These are phyloP conservation scores for Aspergillus floridensis DNA, from an alignment of 2,329 filamentous ascomycete genomes.

Conservation along the genomic window DNA sequence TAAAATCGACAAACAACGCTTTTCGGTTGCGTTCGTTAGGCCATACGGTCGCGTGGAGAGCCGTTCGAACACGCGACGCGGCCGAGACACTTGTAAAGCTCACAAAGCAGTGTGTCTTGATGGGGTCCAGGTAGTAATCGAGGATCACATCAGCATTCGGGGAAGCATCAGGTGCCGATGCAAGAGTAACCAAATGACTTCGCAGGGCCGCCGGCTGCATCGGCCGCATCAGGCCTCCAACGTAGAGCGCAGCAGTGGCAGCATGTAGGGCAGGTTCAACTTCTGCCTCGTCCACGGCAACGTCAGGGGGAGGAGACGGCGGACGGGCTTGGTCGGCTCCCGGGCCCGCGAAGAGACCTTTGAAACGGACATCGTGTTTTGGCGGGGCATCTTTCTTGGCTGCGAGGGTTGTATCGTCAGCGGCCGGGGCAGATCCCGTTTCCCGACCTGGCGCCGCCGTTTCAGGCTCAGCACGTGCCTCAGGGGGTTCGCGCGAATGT, in stretches of 20 bases:
- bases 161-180: conserved; percentile 55
- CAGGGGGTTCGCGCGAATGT: conserved; percentile 19
- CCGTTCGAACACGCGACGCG: conserved; percentile 72
- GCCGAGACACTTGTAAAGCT: conserved; percentile 66
- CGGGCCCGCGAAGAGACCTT: conserved; percentile 44
- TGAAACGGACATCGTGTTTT: conserved; percentile 49
- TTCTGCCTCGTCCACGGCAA: conserved; percentile 36
- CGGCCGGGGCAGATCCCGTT: not conserved
- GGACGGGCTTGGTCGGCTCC: conserved; percentile 25
- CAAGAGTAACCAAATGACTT: conserved; percentile 67
- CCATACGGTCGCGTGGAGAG: conserved; percentile 77
- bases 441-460: conserved; percentile 23
- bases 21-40: conserved; percentile 83
- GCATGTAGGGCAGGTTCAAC: conserved; percentile 64
- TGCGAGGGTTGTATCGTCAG: conserved; percentile 14
- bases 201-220: conserved; percentile 67
- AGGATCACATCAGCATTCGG: conserved; percentile 58
- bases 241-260: conserved; percentile 77
- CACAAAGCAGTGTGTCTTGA: conserved; percentile 85
- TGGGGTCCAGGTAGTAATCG: conserved; percentile 75
- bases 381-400: conserved; percentile 20
- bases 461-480: conserved; percentile 5
- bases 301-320: conserved; percentile 26
- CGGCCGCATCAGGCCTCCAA: conserved; percentile 85
- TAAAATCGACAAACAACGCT: conserved; percentile 82